Evolutionary conservation across 2,329 filamentous ascomycete species (phyloP), one percentile per base, ranked within the genome.

Genomic region (Fusarium nematophilum): DNA sequence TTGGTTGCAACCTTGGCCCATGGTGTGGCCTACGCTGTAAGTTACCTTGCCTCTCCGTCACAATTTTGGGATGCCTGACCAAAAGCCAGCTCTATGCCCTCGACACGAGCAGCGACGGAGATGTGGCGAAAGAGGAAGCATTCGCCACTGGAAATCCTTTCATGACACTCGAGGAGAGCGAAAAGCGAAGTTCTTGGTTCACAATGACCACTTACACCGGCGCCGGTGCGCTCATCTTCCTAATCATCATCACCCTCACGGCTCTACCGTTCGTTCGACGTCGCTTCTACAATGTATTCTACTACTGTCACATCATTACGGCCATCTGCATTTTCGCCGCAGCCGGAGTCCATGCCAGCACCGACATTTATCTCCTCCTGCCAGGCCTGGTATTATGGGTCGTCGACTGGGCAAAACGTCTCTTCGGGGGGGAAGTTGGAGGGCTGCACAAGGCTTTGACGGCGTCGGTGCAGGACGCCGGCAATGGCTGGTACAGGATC

Each of bases 121-220:
- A 29, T 9, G n/a, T 37, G 14, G 25, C 11, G 9, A 52, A 39
- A 15, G 17, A 40, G 4, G 14, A 56, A 11, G 29, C 26, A 3
- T 52, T 56, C 14, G 11, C 26, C 4, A 52, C 47, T 1, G 53
- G 53, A 25, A 56, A 56, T 15, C 53, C 53, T 4, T 39, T 40
- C 14, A 52, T 56, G 53, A 52, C 47, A 3, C 39, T 52, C 9
- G 15, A 39, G 4, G 53, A 56, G 18, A 56, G 53, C 34, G 21
- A 56, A 46, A 14, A 9, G 13, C 27, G 34, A 25, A 46, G 47
- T 29, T 34, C 36, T 13, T 56, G 47, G 47, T 56, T 46, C 15
- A 46, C 40, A 0, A 42, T 40, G 7, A 56, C 53, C 8, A 56
- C 53, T 10, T 52, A 56, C 9, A 56, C 29, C 11, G 53, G 53